Percentiles rank a stretch among this genome's conserved stretches.
Conservation (phyloP, 2,329 filamentous ascomycete species). For the Aureobasidium sp. region DNA sequence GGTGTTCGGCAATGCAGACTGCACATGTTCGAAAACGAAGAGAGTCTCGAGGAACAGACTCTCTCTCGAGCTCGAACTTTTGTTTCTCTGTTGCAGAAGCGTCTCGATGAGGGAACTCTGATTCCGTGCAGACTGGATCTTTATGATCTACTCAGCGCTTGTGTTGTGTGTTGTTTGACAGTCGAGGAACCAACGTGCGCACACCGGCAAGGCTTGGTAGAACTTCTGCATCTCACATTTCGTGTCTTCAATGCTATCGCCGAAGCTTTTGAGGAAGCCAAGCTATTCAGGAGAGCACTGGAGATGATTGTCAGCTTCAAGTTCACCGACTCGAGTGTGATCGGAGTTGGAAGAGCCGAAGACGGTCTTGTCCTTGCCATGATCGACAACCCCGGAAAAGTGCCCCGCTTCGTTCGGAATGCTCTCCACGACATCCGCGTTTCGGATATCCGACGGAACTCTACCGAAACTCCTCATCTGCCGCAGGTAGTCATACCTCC, state of each 20-base stretch:
- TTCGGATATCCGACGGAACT: not conserved
- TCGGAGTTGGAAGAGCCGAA: not conserved
- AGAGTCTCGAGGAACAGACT: not conserved
- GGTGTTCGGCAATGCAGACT: not conserved
- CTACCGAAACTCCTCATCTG: not conserved
- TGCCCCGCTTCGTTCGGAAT: conserved; percentile 4
- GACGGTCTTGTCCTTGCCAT: not conserved
- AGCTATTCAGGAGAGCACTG: not conserved
- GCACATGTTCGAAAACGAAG: conserved; percentile 6
- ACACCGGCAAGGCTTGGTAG: not conserved
- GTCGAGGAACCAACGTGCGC: not conserved
- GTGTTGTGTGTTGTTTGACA: not conserved
- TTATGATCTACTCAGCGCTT: not conserved
- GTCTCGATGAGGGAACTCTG: not conserved
- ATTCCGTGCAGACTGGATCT: not conserved
- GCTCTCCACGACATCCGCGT: not conserved
- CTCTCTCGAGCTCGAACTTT: not conserved
- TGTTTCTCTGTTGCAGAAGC: not conserved
- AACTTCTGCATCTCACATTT: not conserved
- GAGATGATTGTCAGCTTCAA: not conserved
- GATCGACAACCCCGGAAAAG: conserved; percentile 1
- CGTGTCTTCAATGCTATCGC: not conserved
- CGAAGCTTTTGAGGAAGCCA: not conserved
- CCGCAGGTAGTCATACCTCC: not conserved
- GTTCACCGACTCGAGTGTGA: not conserved